phyloP scores from a whole-genome alignment of 148 eudicot species.

The Nepenthes gracilis region DNA sequence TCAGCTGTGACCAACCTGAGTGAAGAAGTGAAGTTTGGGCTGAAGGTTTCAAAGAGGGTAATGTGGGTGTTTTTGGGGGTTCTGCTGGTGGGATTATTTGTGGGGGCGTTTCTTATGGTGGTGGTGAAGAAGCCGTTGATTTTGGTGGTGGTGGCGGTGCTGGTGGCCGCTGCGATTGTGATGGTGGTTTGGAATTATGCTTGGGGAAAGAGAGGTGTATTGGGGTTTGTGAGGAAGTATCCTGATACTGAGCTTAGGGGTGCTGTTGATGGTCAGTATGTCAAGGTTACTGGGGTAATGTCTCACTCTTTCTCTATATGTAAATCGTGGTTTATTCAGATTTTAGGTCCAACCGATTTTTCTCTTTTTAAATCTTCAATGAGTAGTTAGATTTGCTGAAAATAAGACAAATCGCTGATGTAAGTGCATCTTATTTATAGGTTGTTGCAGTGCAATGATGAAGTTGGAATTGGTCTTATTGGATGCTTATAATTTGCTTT shows the following conservation, averaged over 20 bases:
- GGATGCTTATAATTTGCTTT: too few relatives aligned
- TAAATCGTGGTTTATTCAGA: background rate
- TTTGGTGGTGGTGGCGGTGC: constrained; percentile 49
- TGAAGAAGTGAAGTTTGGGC: constrained; percentile 43
- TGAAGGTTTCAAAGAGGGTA: constrained; percentile 52
- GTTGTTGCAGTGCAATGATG: too few relatives aligned
- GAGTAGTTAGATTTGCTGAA: background rate
- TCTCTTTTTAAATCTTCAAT: background rate
- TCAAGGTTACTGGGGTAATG: constrained; percentile 97
- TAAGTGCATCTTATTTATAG: too few relatives aligned
- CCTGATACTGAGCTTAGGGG: constrained; percentile 83
- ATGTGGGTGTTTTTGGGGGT: constrained; percentile 69
- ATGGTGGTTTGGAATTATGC: constrained; percentile 47
- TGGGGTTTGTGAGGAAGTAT: constrained; percentile 39
- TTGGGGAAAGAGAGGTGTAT: constrained; percentile 43
- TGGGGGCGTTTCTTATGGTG: constrained; percentile 59
- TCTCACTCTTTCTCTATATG: background rate
- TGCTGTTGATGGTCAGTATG: constrained; percentile 85
- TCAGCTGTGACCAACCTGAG: constrained; percentile 59
- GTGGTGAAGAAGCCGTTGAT: constrained; percentile 59
- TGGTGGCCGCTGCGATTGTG: constrained; percentile 35
- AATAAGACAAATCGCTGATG: too few relatives aligned
- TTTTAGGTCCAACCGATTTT: background rate
- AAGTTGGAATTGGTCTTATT: too few relatives aligned
- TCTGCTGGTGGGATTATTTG: constrained; percentile 66